A percentile compares a stretch with the other conserved stretches of the same genome.
Evolutionary conservation across 768 basidiomycete species (phyloP).

Genomic region (Hypholoma sublateritium): DNA sequence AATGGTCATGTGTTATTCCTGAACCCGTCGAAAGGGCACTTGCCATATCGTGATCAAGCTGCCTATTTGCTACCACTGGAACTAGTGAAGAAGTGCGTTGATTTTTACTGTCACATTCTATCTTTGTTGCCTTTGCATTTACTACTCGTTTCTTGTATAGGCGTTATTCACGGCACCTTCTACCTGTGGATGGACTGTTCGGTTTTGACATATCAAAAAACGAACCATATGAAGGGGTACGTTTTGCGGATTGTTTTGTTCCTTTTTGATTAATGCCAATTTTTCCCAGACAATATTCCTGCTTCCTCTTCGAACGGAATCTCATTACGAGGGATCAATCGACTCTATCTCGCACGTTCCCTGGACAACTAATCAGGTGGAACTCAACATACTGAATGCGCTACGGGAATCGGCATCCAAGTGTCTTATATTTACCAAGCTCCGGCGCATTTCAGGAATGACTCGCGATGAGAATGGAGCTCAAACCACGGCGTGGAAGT

Average conservation of each 20-base stretch:
- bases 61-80: conserved; percentile 31
- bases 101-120: background rate
- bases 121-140: background rate
- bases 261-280: background rate
- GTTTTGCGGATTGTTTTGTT: conserved; percentile 12
- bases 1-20: conserved; percentile 35
- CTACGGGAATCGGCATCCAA: conserved; percentile 32
- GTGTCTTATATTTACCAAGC: conserved; percentile 41
- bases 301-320: conserved; percentile 38
- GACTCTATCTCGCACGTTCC: conserved; percentile 21
- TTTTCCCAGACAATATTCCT: conserved; percentile 29
- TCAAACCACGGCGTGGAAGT: conserved; percentile 19
- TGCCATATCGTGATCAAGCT: conserved; percentile 34
- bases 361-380: conserved; percentile 23
- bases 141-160: conserved; percentile 22
- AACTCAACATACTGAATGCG: conserved; percentile 26
- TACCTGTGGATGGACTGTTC: conserved; percentile 37
- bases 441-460: conserved; percentile 28
- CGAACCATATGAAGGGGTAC: conserved; percentile 38
- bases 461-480: conserved; percentile 18
- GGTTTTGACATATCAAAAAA: conserved; percentile 31
- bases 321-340: conserved; percentile 18
- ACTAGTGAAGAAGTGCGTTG: conserved; percentile 31
- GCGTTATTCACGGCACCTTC: conserved; percentile 41
- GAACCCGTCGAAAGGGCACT: conserved; percentile 43